These are phyloP conservation scores for Scutellaria baicalensis DNA, from an alignment of 257 asterid genomes.

Conservation along the genomic window DNA sequence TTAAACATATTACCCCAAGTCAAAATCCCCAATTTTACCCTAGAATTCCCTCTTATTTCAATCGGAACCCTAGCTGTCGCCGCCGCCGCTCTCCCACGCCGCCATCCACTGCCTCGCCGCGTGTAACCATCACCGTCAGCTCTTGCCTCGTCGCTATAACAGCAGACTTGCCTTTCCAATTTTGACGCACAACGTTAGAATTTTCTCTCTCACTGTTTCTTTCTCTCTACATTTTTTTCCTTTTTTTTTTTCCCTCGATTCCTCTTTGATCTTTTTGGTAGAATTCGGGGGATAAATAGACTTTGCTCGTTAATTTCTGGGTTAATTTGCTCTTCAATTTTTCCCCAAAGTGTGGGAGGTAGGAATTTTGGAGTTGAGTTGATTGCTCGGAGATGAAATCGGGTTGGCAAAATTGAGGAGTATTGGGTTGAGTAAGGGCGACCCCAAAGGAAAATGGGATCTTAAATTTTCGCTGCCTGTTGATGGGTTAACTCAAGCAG, in stretches of 20 bases:
- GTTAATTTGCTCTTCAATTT: too few relatives aligned
- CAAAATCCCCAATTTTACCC: too few relatives aligned
- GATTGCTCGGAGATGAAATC: constrained; percentile 31
- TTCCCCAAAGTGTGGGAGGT: background rate
- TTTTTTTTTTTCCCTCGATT: too few relatives aligned
- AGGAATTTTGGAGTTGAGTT: background rate
- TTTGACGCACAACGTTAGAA: constrained; percentile 44
- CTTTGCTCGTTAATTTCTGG: too few relatives aligned
- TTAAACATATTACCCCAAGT: too few relatives aligned
- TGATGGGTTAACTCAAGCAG: constrained; percentile 43
- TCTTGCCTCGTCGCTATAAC: background rate
- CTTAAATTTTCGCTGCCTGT: constrained; percentile 30
- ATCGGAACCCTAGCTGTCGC: too few relatives aligned
- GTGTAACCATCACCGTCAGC: too few relatives aligned
- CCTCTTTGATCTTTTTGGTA: too few relatives aligned
- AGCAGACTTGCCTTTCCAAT: constrained; percentile 19
- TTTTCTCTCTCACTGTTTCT: constrained; percentile 12
- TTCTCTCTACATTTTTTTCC: background rate
- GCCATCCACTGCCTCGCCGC: too few relatives aligned
- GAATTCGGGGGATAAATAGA: too few relatives aligned
- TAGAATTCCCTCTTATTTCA: too few relatives aligned
- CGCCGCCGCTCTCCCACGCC: too few relatives aligned
- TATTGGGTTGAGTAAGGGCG: constrained; percentile 37
- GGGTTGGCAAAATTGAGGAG: constrained; percentile 34
- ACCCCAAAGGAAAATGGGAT: constrained; percentile 38